Evolutionary conservation across 257 asterid genomes (phyloP).

Genomic region (Gentiana macrophylla): DNA sequence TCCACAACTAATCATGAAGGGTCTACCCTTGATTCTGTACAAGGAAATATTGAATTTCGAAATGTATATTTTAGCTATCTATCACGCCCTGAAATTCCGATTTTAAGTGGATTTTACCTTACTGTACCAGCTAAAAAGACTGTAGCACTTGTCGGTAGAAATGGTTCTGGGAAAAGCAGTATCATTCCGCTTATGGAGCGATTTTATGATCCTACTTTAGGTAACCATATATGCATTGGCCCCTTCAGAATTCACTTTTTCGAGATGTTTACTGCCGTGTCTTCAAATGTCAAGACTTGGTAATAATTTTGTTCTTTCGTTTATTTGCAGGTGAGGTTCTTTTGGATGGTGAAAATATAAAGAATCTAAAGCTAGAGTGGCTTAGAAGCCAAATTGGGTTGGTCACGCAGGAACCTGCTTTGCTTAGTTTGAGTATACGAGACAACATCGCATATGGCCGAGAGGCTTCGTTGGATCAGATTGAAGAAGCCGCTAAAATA

Average conservation of each 20-base stretch:
- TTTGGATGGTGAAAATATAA: constrained; percentile 96
- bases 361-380: constrained; percentile 95
- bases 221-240: constrained; percentile 22
- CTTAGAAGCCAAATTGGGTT: constrained; percentile 94
- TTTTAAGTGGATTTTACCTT: constrained; percentile 97
- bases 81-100: constrained; percentile 98
- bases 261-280: background rate
- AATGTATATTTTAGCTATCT: constrained; percentile 97
- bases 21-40: constrained; percentile 67
- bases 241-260: background rate
- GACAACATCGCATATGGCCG: constrained; percentile 98
- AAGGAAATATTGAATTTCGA: constrained; percentile 97
- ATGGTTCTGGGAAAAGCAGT: constrained; percentile 98
- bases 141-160: constrained; percentile 98
- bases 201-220: constrained; percentile 97
- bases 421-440: constrained; percentile 88
- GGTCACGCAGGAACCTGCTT: constrained; percentile 98
- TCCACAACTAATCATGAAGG: constrained; percentile 79
- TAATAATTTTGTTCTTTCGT: background rate
- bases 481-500: constrained; percentile 98
- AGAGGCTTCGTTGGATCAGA: constrained; percentile 76
- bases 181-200: constrained; percentile 99
- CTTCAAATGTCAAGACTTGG: background rate
- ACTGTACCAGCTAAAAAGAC: constrained; percentile 96
- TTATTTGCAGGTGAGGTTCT: constrained; percentile 87